These are phyloP conservation scores for Tremella yokohamensis DNA, from an alignment of 768 basidiomycete species.

Conservation along the genomic window DNA sequence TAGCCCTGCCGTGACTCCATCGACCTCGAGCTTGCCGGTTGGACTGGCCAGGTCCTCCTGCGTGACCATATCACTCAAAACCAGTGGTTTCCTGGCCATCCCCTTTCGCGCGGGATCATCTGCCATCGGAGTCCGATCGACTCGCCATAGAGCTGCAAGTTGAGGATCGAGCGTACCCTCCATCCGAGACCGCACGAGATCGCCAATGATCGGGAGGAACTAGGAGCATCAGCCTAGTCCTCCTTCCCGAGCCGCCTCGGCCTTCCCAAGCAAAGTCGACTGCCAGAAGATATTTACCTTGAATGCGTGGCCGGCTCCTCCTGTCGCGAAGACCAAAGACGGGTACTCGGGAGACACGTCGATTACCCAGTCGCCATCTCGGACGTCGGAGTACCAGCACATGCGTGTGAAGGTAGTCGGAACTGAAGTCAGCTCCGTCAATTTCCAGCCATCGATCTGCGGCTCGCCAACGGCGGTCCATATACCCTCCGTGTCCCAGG, in stretches of 20 bases:
- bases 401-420: slow-evolving; percentile 22
- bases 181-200: slow-evolving; percentile 15
- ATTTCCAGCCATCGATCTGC: not conserved
- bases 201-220: slow-evolving; percentile 29
- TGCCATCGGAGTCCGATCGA: not conserved
- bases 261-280: too few relatives aligned
- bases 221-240: too few relatives aligned
- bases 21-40: too few relatives aligned
- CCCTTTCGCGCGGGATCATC: not conserved
- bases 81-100: not conserved
- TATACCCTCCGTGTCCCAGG: not conserved
- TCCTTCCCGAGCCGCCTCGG: too few relatives aligned
- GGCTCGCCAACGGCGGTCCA: too few relatives aligned
- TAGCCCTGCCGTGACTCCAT: too few relatives aligned
- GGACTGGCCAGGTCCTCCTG: not conserved
- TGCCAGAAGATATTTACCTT: slow-evolving; percentile 2
- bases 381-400: slow-evolving; percentile 25
- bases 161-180: slow-evolving; percentile 20
- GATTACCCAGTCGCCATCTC: slow-evolving; percentile 24
- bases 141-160: slow-evolving; percentile 8
- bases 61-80: not conserved
- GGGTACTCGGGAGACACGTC: slow-evolving; percentile 17
- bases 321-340: slow-evolving; percentile 18
- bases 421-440: slow-evolving; percentile 6
- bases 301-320: slow-evolving; percentile 26